phyloP scores from a whole-genome alignment of 192 early-diverging fungal species.

The Thamnidium elegans region DNA sequence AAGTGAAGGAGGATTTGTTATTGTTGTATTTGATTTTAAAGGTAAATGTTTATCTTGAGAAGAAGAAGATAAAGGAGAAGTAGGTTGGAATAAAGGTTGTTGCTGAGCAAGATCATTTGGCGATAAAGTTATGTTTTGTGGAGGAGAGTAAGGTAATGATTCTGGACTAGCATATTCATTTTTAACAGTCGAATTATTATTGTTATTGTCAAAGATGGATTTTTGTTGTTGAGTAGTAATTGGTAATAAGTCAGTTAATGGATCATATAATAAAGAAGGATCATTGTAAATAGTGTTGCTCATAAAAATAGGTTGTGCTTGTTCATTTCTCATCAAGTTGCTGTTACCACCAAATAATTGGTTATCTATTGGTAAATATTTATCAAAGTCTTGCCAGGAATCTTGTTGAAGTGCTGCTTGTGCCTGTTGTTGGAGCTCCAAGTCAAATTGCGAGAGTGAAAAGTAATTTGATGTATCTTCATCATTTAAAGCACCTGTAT shows the following conservation, averaged over 20 bases:
- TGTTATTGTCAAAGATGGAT: slow-evolving; percentile 19
- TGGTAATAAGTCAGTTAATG: slow-evolving; percentile 16
- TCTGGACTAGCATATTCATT: slow-evolving; percentile 17
- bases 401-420: slow-evolving; percentile 19
- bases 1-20: slow-evolving; percentile 10
- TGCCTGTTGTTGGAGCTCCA: slow-evolving; percentile 17
- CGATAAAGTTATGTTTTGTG: background rate
- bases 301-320: slow-evolving; percentile 12
- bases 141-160: slow-evolving; percentile 13
- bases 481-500: background rate
- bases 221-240: slow-evolving; percentile 13
- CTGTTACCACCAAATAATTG: slow-evolving; percentile 2
- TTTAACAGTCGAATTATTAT: background rate
- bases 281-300: background rate
- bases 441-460: slow-evolving; percentile 17
- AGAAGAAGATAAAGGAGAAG: slow-evolving; percentile 10
- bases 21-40: background rate
- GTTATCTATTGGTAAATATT: slow-evolving; percentile 9
- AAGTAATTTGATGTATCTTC: slow-evolving; percentile 7
- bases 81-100: slow-evolving; percentile 1
- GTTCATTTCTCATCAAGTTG: background rate
- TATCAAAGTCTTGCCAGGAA: slow-evolving; percentile 21
- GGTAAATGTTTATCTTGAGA: background rate
- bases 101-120: background rate
- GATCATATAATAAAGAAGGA: slow-evolving; percentile 3